A percentile compares a stretch with the other conserved stretches of the same genome.
phyloP scores from a whole-genome alignment of 1,284 basidiomycete genomes.

The Moniliella sp. region DNA sequence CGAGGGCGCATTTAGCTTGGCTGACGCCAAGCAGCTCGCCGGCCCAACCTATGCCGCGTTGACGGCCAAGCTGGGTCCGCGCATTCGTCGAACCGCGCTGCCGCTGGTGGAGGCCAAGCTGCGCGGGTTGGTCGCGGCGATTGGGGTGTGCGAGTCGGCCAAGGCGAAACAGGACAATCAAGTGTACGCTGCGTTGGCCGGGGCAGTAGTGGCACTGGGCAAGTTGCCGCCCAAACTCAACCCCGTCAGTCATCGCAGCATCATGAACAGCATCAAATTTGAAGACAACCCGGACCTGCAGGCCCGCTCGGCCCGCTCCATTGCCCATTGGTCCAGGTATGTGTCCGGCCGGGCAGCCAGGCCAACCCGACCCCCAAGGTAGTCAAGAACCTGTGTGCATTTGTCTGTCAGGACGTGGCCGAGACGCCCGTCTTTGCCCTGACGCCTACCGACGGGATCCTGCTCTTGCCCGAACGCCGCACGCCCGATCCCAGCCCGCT shows the following conservation, averaged over 20 bases:
- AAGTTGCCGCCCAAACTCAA: conserved; percentile 50
- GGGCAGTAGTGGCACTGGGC: conserved; percentile 50
- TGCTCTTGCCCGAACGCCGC: conserved; percentile 39
- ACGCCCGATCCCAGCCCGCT: background rate
- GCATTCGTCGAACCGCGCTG: conserved; percentile 52
- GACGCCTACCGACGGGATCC: conserved; percentile 51
- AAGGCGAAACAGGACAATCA: conserved; percentile 72
- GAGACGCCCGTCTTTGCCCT: conserved; percentile 69
- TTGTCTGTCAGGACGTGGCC: conserved; percentile 64
- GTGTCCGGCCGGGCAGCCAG: conserved; percentile 43
- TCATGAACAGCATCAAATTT: conserved; percentile 83
- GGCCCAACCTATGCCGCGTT: conserved; percentile 53
- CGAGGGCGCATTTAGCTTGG: conserved; percentile 54
- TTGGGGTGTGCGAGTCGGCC: conserved; percentile 59
- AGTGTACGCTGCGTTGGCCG: conserved; percentile 67
- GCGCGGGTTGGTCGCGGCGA: conserved; percentile 48
- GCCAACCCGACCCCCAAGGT: conserved; percentile 61
- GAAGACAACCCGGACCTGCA: conserved; percentile 74
- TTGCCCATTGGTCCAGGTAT: conserved; percentile 70
- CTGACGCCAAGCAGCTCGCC: conserved; percentile 53
- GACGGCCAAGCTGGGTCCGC: conserved; percentile 34
- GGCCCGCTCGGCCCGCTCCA: conserved; percentile 61
- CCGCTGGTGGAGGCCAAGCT: conserved; percentile 58
- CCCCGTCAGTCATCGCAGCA: conserved; percentile 78
- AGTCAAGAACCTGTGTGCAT: conserved; percentile 86